phyloP scores from a whole-genome alignment of 1,139 yeast species.

The Scheffersomyces segobiensis region DNA sequence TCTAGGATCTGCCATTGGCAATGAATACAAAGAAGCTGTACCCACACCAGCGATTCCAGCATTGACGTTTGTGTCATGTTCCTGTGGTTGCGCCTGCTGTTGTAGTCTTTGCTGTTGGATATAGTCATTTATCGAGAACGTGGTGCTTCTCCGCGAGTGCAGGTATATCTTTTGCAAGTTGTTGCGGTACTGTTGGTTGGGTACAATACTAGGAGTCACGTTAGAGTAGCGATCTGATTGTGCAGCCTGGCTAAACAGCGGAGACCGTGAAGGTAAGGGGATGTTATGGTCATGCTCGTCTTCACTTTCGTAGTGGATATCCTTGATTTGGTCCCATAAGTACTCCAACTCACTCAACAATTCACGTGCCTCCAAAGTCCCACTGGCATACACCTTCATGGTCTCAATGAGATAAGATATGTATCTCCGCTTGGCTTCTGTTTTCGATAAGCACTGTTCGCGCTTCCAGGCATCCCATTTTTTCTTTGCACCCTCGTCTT shows the following conservation, averaged over 20 bases:
- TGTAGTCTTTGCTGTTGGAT: constrained; percentile 36
- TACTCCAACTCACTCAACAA: constrained; percentile 65
- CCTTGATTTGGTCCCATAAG: constrained; percentile 75
- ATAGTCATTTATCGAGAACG: constrained; percentile 40
- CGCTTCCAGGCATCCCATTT: constrained; percentile 89
- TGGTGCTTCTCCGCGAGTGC: constrained; percentile 44
- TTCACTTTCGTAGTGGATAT: constrained; percentile 39
- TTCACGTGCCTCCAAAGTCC: constrained; percentile 68
- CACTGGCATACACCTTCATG: constrained; percentile 70
- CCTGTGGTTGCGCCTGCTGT: constrained; percentile 12
- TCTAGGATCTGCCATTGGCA: constrained; percentile 13
- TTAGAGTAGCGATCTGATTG: constrained; percentile 41
- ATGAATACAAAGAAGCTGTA: constrained; percentile 27
- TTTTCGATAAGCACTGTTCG: constrained; percentile 67
- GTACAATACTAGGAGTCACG: constrained; percentile 37
- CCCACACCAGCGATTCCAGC: constrained; percentile 10
- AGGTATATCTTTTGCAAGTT: constrained; percentile 47
- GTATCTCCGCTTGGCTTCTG: constrained; percentile 75
- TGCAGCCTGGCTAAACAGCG: constrained; percentile 34
- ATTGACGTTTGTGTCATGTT: constrained; percentile 5
- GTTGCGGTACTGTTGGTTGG: constrained; percentile 32
- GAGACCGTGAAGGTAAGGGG: constrained; percentile 39
- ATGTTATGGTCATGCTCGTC: constrained; percentile 25
- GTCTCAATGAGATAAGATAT: constrained; percentile 69
- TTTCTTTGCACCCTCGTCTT: constrained; percentile 66